Percentiles rank a stretch among this genome's conserved stretches.
Conservation (phyloP, 352 stramenopile species). For the Phytophthora sp. region DNA sequence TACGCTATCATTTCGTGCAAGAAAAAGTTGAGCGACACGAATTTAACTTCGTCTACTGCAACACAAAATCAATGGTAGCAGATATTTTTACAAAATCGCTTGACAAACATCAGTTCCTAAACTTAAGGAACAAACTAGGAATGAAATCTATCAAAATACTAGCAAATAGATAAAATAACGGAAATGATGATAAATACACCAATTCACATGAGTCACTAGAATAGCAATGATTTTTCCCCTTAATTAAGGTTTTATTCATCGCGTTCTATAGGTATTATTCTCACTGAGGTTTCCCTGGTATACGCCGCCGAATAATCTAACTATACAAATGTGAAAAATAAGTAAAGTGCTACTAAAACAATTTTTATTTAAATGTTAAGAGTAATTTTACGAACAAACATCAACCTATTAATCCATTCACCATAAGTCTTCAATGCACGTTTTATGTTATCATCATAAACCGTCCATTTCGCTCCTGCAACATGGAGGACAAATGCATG, state of each 20-base stretch:
- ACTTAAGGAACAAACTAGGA: background rate
- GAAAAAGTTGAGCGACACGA: too few species aligned
- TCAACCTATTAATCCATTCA: constrained; percentile 7
- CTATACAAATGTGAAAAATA: background rate
- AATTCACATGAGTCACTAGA: background rate
- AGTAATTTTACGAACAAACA: constrained; percentile 6
- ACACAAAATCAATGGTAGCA: background rate
- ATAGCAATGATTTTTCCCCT: background rate
- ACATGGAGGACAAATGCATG: constrained; percentile 5
- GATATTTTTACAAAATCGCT: background rate
- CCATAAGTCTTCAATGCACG: background rate
- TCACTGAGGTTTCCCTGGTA: background rate
- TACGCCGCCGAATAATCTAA: background rate
- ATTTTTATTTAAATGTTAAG: background rate
- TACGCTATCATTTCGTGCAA: background rate
- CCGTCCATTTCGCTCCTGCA: background rate
- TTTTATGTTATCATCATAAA: background rate
- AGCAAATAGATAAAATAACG: background rate
- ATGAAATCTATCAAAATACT: background rate
- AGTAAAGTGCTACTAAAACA: background rate
- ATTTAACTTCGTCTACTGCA: background rate
- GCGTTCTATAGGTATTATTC: background rate
- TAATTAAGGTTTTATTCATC: background rate
- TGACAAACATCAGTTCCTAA: background rate
- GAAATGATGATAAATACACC: background rate